phyloP scores from a whole-genome alignment of 225 moss, liverwort and hornwort species.

The Straminergon stramineum region DNA sequence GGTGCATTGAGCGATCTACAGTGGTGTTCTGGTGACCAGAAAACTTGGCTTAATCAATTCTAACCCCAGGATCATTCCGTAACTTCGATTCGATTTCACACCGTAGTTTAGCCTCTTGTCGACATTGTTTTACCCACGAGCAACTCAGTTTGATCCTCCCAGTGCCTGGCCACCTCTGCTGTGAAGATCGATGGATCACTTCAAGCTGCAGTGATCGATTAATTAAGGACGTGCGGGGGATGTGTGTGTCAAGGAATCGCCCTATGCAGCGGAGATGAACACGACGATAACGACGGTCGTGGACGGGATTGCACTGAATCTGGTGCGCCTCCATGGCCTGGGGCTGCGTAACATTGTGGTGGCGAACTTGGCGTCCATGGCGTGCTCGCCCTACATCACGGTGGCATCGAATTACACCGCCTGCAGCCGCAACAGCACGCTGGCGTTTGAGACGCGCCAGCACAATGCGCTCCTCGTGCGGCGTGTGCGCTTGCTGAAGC shows the following conservation, averaged over 20 bases:
- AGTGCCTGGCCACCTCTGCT: background rate
- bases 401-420: constrained; percentile 12
- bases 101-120: background rate
- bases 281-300: constrained; percentile 19
- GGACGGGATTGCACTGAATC: constrained; percentile 17
- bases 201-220: background rate
- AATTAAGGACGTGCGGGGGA: background rate
- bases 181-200: background rate
- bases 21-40: background rate
- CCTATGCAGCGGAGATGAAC: background rate
- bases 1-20: too few relatives aligned
- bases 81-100: background rate
- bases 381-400: constrained; percentile 29
- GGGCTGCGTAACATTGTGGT: constrained; percentile 24
- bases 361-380: constrained; percentile 22
- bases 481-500: constrained; percentile 18
- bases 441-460: background rate
- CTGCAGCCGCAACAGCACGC: constrained; percentile 11
- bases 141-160: background rate
- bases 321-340: constrained; percentile 15
- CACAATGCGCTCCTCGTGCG: constrained; percentile 17
- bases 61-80: background rate
- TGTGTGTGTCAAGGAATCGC: background rate
- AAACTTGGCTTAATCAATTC: background rate
- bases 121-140: background rate